phyloP scores from a whole-genome alignment of 2,329 filamentous ascomycete species.

The Didymella sp. region DNA sequence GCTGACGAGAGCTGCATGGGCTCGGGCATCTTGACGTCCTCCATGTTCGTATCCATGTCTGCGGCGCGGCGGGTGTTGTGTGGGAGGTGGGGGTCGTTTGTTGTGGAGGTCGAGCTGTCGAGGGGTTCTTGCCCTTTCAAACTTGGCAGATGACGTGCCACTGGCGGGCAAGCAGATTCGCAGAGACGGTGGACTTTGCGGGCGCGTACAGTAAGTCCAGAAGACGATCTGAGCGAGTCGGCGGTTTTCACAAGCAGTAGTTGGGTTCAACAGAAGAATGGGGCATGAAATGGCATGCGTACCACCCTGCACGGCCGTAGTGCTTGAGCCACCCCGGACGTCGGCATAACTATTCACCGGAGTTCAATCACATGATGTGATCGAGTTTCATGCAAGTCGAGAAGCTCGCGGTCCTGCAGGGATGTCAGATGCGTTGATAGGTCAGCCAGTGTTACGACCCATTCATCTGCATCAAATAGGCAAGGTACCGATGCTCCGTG shows the following conservation, averaged over 20 bases:
- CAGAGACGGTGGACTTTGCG: conserved; percentile 5
- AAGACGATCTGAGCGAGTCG: conserved; percentile 22
- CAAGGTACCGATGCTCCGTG: not conserved
- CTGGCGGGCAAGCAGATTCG: conserved; percentile 19
- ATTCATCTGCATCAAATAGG: not conserved
- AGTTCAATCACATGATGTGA: not conserved
- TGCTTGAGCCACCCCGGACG: not conserved
- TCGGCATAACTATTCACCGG: not conserved
- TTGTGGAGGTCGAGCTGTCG: conserved; percentile 42
- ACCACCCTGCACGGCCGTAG: conserved; percentile 21
- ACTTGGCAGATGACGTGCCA: conserved; percentile 49
- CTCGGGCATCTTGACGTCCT: conserved; percentile 89
- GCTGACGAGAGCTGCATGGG: conserved; percentile 72
- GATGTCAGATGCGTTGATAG: not conserved
- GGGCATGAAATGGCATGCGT: conserved; percentile 30
- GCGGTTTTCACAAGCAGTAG: conserved; percentile 25
- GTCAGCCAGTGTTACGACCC: not conserved
- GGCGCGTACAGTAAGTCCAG: conserved; percentile 1
- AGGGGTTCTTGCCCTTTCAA: conserved; percentile 48
- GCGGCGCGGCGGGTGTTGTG: conserved; percentile 39
- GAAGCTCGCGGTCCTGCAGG: not conserved
- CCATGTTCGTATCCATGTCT: conserved; percentile 97
- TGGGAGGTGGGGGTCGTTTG: conserved; percentile 33
- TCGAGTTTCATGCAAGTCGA: not conserved
- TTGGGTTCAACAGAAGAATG: conserved; percentile 30